Evolutionary conservation across 805 yeast genomes (phyloP), one percentile per base, ranked within the genome.

Genomic region (Grigorovia transvaalensis): DNA sequence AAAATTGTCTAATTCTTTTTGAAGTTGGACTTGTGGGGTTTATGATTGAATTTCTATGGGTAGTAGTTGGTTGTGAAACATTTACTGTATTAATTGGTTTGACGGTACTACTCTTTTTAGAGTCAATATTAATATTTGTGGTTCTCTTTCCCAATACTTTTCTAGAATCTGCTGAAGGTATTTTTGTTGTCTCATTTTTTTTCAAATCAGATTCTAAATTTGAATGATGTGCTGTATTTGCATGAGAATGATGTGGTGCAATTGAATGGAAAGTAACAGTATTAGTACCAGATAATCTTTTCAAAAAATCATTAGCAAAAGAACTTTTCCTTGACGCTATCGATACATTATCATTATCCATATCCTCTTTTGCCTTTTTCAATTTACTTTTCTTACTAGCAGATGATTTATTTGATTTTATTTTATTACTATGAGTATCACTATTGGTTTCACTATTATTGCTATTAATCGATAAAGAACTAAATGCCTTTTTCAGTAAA

Each of bases 231-330:
- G 11, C 9, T 33, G 11, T 2, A 33, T 2, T 33, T 33, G 15
- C 4, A 33, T 33, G 38, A 2, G 9, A 33, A 33, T n/a, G n/a
- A 33, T 9, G 15, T 33, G 11, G 38, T 33, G 11, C 2, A 33
- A 13, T 33, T 33, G 15, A 33, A 33, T 33, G 38, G 2, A 13
- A 33, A 33, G 2, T 13, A 33, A 11, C 38, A 13, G 11, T 33
- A 33, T 18, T 38, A 3, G 18, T 44, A 2, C 53, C 51, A n/a
- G 64, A 58, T 15, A 63, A 46, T 51, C 61, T 57, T 51, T 61
- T 63, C 15, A 63, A 57, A 2, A 63, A 43, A 30, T 53, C 53
- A 13, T 57, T 61, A 1, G 67, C 66, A 50, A 63, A 59, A 1
- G 67, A 63, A 18, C 56, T 52, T 51, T 63, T 63, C 41, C 65